These are phyloP conservation scores for Punica granatum DNA, from an alignment of 345 rosid genomes.

Conservation along the genomic window DNA sequence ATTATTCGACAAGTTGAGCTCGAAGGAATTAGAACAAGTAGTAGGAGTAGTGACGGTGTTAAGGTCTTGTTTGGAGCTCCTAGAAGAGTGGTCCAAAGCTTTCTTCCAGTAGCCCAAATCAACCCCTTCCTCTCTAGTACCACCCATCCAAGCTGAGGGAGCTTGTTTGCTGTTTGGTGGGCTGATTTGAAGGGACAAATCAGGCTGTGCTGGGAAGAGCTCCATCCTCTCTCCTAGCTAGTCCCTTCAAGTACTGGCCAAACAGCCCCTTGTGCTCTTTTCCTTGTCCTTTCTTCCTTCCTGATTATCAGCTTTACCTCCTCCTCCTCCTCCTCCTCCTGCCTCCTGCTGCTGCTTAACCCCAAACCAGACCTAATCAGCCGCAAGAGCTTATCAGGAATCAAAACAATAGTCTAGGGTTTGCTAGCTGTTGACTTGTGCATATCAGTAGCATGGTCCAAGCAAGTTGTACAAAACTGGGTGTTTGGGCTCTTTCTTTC, in stretches of 20 bases:
- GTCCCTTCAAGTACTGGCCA: conserved; percentile 1
- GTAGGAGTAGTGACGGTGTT: conserved; percentile 2
- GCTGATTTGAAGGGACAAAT: conserved; percentile 60
- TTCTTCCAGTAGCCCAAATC: conserved; percentile 58
- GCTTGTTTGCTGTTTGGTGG: conserved; percentile 59
- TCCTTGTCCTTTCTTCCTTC: conserved; percentile 4
- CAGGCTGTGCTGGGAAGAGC: conserved; percentile 79
- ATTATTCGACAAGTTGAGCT: conserved; percentile 60
- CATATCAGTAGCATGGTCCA: not conserved
- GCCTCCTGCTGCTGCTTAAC: not conserved
- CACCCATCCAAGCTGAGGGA: conserved; percentile 50
- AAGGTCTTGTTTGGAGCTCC: conserved; percentile 8
- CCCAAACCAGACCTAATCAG: not conserved
- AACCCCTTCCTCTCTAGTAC: conserved; percentile 26
- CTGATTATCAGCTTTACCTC: not conserved
- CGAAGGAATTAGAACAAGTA: conserved; percentile 17
- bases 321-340: not conserved
- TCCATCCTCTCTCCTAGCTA: conserved; percentile 33
- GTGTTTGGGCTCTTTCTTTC: not conserved
- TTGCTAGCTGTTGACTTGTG: not conserved
- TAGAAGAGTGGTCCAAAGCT: conserved; percentile 25
- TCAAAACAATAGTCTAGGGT: not conserved
- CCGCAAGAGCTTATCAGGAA: not conserved
- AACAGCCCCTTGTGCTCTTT: conserved; percentile 1
- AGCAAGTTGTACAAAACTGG: not conserved